A percentile compares a stretch with the other conserved stretches of the same genome.
phyloP scores from a whole-genome alignment of 202 grass and related monocot genomes.

The Brachypodium distachyon region DNA sequence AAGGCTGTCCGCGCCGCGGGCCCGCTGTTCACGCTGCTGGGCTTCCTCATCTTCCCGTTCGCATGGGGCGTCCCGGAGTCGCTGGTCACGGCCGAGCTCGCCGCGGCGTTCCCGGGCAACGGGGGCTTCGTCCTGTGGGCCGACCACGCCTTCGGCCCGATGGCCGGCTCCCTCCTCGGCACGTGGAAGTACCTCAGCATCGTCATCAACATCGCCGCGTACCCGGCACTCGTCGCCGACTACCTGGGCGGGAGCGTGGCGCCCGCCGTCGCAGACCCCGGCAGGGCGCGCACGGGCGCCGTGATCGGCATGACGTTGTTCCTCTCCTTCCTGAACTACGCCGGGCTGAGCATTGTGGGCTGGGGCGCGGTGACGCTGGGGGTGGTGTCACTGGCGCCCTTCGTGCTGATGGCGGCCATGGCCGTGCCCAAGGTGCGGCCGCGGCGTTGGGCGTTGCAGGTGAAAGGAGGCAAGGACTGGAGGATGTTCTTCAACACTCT shows the following conservation, averaged over 20 bases:
- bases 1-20: conserved; percentile 22
- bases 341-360: conserved; percentile 31
- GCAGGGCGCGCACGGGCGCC: conserved; percentile 7
- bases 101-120: conserved; percentile 35
- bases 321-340: conserved; percentile 29
- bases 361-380: conserved; percentile 39
- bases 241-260: conserved; percentile 24
- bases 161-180: conserved; percentile 40
- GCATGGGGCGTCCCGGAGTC: conserved; percentile 43
- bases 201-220: conserved; percentile 40
- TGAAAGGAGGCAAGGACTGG: conserved; percentile 19
- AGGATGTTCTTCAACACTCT: conserved; percentile 45
- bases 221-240: conserved; percentile 22
- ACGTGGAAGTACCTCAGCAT: conserved; percentile 51
- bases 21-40: conserved; percentile 29
- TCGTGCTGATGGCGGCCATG: conserved; percentile 33
- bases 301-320: conserved; percentile 19
- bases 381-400: conserved; percentile 31
- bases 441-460: conserved; percentile 8
- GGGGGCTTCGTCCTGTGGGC: conserved; percentile 49
- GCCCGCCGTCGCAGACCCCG: not conserved
- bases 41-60: conserved; percentile 44
- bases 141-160: conserved; percentile 37
- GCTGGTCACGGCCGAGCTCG: conserved; percentile 41
- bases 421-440: conserved; percentile 20